Evolutionary conservation across 2,329 filamentous ascomycete species (phyloP), one percentile per base, ranked within the genome.

Genomic region (Xylariaceae sp.): DNA sequence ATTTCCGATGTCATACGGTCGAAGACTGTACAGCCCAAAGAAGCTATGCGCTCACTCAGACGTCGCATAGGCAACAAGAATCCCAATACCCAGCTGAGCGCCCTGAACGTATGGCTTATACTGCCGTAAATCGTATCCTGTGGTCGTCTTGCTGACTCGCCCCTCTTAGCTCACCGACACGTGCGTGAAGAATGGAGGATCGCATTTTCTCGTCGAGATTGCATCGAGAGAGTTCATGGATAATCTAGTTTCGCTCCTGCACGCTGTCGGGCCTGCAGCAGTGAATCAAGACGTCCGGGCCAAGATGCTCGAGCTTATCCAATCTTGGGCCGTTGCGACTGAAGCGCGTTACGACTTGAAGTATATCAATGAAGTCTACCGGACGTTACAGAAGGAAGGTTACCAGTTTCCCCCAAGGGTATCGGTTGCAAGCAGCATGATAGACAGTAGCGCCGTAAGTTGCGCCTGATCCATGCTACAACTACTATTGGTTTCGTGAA

Each of bases 161-260:
- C 37, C 17, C 2, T 51, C 55, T 56, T 63, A 85, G 91, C 88
- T 99, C 70, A 96, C 92, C 65, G 94, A 99, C 77, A 97, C 94
- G 0, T 99, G 94, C 73, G 92, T 97, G 62, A 99, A 99, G 79
- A 99, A 99, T 79, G 94, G 94, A 61, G 94, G 94, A 67, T 84
- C 88, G 45, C 94, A 99, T 76, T 99, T 99, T 75, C 86, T 99
- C 53, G 83, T 87, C 66, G 94, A 99, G 77, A 94, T 99, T 67
- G 93, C 94, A 47, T 97, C 93, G 15, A 86, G 92, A 64, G 94
- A 99, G 77, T 99, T 97, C 71, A 95, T 99, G 89, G 94, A 99
- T 76, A 97, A 97, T 72, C 78, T 99, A 55, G 88, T 90, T 15
- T 97, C 93, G 39, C 81, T 99, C 13, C 82, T 99, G 37, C 92